Conservation (phyloP, 768 basidiomycete species). For the Omphalotus guepiniiformis region DNA sequence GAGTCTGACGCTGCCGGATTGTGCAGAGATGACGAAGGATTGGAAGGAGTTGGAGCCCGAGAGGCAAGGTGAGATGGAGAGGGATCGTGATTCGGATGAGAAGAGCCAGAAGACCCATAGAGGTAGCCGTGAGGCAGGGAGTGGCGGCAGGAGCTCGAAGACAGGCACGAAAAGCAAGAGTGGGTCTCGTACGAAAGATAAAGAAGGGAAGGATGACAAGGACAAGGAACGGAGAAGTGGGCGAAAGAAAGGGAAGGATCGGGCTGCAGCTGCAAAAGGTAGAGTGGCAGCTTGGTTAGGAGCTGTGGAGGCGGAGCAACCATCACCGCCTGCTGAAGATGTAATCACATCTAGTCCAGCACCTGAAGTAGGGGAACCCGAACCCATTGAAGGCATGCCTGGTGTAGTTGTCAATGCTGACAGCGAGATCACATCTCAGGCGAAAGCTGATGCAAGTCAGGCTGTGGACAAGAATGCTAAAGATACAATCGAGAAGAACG, state of each 20-base stretch:
- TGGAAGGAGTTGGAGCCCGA: conserved; percentile 12
- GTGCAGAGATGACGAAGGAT: conserved; percentile 15
- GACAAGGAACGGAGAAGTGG: conserved; percentile 24
- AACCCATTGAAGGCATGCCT: conserved; percentile 1
- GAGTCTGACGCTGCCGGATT: conserved; percentile 45
- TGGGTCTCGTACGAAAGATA: conserved; percentile 18
- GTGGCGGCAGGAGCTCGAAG: conserved; percentile 16
- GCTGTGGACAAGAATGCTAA: conserved; percentile 8
- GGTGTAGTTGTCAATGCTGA: neutral
- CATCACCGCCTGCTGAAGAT: conserved; percentile 50
- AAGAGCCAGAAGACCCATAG: conserved; percentile 31
- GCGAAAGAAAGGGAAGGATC: conserved; percentile 21
- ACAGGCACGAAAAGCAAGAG: conserved; percentile 5
- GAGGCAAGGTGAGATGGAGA: conserved; percentile 15
- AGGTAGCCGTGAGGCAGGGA: conserved; percentile 1
- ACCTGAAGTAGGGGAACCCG: neutral
- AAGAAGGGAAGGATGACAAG: conserved; percentile 19
- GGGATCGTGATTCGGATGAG: conserved; percentile 35
- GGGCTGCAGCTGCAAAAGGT: conserved; percentile 48
- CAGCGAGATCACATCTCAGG: neutral
- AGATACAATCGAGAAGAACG: conserved; percentile 10
- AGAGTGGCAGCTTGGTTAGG: conserved; percentile 79
- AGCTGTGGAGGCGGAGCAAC: conserved; percentile 51
- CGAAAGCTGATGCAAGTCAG: neutral
- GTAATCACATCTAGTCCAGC: conserved; percentile 31